Conservation (phyloP, 306 rosid species). For the Crataegus laevigata region DNA sequence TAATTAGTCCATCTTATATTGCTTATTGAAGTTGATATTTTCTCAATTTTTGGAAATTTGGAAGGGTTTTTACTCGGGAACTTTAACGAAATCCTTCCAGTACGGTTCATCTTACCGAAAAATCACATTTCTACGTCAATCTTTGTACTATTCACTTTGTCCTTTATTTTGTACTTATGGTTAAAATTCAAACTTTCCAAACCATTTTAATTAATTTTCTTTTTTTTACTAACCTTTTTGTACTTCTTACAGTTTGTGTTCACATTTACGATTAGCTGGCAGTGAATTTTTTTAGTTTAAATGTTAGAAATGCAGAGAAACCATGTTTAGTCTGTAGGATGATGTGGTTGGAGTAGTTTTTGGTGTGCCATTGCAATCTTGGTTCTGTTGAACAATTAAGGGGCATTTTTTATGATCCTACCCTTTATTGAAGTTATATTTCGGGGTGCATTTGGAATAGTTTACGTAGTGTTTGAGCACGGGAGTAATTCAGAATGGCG, state of each 20-base stretch:
- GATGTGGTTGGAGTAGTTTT: background rate
- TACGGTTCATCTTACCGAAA: no score
- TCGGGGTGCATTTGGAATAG: conserved; percentile 3
- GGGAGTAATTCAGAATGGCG: conserved; percentile 40
- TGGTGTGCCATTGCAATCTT: conserved; percentile 1
- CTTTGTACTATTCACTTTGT: no score
- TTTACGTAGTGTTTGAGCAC: conserved; percentile 12
- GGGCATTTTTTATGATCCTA: background rate
- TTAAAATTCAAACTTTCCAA: no score
- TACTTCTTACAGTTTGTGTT: background rate
- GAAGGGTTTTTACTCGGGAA: no score
- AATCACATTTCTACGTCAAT: no score
- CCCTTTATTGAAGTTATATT: background rate
- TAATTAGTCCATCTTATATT: background rate
- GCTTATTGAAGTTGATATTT: background rate
- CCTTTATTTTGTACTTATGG: no score
- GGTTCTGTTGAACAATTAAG: background rate
- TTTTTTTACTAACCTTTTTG: background rate
- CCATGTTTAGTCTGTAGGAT: background rate
- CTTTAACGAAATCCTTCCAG: no score
- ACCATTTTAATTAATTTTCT: no score
- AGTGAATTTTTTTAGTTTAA: background rate
- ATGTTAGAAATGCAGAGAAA: background rate
- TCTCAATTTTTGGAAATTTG: conserved; percentile 2
- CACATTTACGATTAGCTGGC: no score